Conservation (phyloP, 257 asterid genomes). For the Fraxinus excelsior region DNA sequence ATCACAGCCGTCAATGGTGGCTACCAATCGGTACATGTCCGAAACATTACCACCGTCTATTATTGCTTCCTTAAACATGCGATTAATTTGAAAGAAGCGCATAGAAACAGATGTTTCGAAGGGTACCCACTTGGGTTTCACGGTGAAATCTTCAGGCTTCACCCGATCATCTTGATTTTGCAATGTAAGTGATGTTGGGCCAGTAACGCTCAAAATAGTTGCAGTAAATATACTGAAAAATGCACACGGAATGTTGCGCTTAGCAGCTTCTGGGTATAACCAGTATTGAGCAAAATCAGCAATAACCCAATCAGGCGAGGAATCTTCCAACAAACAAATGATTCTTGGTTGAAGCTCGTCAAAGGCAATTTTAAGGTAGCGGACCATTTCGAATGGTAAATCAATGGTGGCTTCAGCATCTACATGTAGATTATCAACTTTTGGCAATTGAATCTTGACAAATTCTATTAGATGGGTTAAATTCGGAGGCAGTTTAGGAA, state of each 20-base stretch:
- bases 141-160: slow-evolving; percentile 13
- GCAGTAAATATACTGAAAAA: slow-evolving; percentile 20
- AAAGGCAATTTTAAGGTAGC: too few species aligned
- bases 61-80: not conserved
- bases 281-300: slow-evolving; percentile 33
- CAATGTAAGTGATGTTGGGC: not conserved
- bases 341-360: slow-evolving; percentile 22
- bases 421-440: slow-evolving; percentile 23
- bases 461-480: slow-evolving; percentile 19
- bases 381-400: slow-evolving; percentile 16
- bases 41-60: slow-evolving; percentile 17
- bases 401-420: slow-evolving; percentile 41
- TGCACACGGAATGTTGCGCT: not conserved
- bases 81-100: not conserved
- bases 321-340: slow-evolving; percentile 16
- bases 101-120: slow-evolving; percentile 21
- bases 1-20: not conserved
- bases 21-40: not conserved
- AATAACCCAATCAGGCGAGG: slow-evolving; percentile 27
- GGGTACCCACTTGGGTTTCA: slow-evolving; percentile 31
- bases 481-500: slow-evolving; percentile 26
- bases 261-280: slow-evolving; percentile 15
- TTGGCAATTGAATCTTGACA: slow-evolving; percentile 29
- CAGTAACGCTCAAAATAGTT: not conserved
- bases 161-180: not conserved